Conservation (phyloP, 805 yeast species). For the Zygoascus biomembranicola region DNA sequence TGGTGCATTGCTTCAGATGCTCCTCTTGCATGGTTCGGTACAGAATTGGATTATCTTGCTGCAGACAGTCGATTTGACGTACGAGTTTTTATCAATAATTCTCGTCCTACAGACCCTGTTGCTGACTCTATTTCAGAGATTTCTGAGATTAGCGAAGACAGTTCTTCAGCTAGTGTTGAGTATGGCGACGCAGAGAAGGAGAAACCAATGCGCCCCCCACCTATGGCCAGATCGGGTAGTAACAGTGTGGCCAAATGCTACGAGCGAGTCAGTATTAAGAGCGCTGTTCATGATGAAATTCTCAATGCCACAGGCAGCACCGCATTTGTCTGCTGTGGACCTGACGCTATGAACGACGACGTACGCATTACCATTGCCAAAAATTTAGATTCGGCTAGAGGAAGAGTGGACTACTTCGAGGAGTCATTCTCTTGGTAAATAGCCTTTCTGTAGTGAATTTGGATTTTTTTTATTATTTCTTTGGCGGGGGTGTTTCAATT, state of each 20-base stretch:
- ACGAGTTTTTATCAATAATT: not conserved
- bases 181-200: not conserved
- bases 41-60: slow-evolving; percentile 33
- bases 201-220: not conserved
- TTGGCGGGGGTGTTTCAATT: no score
- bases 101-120: not conserved
- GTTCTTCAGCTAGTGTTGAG: not conserved
- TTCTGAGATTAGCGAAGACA: not conserved
- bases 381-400: slow-evolving; percentile 33
- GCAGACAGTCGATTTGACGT: slow-evolving; percentile 4
- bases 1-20: slow-evolving; percentile 57
- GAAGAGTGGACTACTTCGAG: slow-evolving; percentile 57
- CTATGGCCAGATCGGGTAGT: not conserved
- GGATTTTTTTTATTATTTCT: no score
- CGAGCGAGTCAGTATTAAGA: not conserved
- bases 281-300: slow-evolving; percentile 19
- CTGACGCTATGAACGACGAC: slow-evolving; percentile 48
- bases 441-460: no score
- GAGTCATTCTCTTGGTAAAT: slow-evolving; percentile 60
- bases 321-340: slow-evolving; percentile 41
- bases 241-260: not conserved
- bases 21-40: slow-evolving; percentile 42
- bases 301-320: slow-evolving; percentile 11
- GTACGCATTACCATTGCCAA: slow-evolving; percentile 41
- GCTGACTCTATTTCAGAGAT: not conserved